These are phyloP conservation scores for Polysphondylium violaceum DNA, from an alignment of 78 protist genomes.

Conservation along the genomic window DNA sequence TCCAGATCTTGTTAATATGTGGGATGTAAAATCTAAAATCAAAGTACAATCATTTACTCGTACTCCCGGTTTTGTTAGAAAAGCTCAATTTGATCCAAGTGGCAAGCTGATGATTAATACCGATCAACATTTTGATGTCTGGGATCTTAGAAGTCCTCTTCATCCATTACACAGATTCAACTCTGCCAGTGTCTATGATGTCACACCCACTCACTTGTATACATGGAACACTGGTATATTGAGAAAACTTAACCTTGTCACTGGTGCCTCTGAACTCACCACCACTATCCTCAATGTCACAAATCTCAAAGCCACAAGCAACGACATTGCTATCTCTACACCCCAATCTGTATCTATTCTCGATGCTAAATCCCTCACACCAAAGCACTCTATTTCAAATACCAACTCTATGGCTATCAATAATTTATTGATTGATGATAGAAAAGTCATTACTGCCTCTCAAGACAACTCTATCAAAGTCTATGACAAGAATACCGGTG, in stretches of 20 bases:
- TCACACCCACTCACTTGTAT: no score
- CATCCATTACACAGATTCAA: slow-evolving; percentile 8
- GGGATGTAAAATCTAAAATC: slow-evolving; percentile 8
- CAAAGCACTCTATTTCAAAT: no score
- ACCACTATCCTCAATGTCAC: background rate
- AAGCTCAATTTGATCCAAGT: background rate
- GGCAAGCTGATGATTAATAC: slow-evolving; percentile 11
- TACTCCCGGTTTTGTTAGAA: background rate
- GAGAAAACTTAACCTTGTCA: no score
- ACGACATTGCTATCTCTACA: background rate
- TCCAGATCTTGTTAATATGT: background rate
- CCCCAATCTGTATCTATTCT: background rate
- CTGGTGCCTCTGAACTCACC: no score
- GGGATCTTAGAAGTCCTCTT: slow-evolving; percentile 47
- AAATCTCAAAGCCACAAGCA: background rate
- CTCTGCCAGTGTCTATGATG: no score
- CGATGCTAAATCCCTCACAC: no score
- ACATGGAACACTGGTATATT: no score
- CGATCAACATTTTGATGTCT: background rate
- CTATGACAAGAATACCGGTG: slow-evolving; percentile 46
- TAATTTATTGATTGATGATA: slow-evolving; percentile 31
- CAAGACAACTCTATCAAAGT: slow-evolving; percentile 78
- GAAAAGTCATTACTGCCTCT: slow-evolving; percentile 52
- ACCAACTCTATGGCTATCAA: no score
- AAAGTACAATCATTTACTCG: background rate